Evolutionary conservation across 345 rosid genomes (phyloP), one percentile per base, ranked within the genome.

Genomic region (Ailanthus altissimus): DNA sequence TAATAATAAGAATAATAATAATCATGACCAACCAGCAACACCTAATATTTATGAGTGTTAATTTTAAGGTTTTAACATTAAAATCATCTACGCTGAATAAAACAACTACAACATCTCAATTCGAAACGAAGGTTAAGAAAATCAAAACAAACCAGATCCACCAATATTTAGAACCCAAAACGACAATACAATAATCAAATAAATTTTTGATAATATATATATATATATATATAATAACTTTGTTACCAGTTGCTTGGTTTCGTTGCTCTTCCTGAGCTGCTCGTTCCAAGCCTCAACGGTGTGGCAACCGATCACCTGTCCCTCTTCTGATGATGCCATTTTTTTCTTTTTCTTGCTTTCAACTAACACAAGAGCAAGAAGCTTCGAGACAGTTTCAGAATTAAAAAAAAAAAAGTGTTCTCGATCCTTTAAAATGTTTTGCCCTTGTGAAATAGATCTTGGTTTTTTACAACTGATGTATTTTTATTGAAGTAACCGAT

Each of bases 251-350:
- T 90, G 82, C 78, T 88, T 88, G 60, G 92, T 78, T n/a, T 81
- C 90, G 26, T 88, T 88, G 51, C 83, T 82, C 83, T 79, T 87
- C 78, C 80, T 73, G 18, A 94, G 82, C 51, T 93, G 90, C 60
- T 89, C 84, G 60, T 76, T 82, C 97, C 97, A 93, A 43, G 81
- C 81, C 42, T 91, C 92, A 21, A 86, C 74, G 53, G 88, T 85
- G 90, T 89, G 95, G 78, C 97, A 93, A 3, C 84, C 73, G 67
- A 93, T 84, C 66, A 94, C 94, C 64, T 90, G 93, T 68, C 98
- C 97, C 43, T 88, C 94, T 79, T 89, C 93, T 18, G 85, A 87
- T 62, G 84, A 87, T 50, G 82, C 85, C 68, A 74, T 66, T 64
- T 53, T 54, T 43, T 25, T 78, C 38, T 20, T 32, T 38, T 42